Conservation (phyloP, 1,284 basidiomycete genomes). For the Laetiporus sulphureus region DNA sequence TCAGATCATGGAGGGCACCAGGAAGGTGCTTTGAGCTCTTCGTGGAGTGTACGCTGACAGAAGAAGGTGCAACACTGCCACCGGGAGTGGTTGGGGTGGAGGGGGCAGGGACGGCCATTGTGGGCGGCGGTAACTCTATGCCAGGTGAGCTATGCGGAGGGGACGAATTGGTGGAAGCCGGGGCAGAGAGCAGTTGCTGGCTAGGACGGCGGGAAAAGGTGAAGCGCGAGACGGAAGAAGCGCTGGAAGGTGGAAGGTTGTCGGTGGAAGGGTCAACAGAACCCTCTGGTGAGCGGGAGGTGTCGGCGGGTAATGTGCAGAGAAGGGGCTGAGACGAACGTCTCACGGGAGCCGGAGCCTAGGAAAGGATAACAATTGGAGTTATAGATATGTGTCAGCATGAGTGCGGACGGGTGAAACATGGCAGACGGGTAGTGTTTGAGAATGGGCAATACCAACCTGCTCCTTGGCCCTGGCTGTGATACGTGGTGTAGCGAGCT, state of each 20-base stretch:
- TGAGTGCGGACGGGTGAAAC: slow-evolving; percentile 1
- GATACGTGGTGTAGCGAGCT: slow-evolving; percentile 7
- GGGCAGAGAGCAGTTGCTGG: slow-evolving; percentile 13
- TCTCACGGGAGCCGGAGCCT: slow-evolving; percentile 20
- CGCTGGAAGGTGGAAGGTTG: slow-evolving; percentile 7
- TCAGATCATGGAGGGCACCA: slow-evolving; percentile 83
- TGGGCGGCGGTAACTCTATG: slow-evolving; percentile 11
- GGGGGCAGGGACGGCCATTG: not conserved
- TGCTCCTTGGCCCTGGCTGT: slow-evolving; percentile 18
- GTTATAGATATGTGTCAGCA: slow-evolving; percentile 6
- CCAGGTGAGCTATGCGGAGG: slow-evolving; percentile 19
- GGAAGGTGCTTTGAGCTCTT: slow-evolving; percentile 33
- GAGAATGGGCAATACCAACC: slow-evolving; percentile 15
- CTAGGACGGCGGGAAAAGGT: slow-evolving; percentile 19
- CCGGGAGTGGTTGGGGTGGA: not conserved
- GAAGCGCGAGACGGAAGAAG: slow-evolving; percentile 15
- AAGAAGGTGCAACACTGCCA: too few species aligned
- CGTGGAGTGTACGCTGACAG: slow-evolving; percentile 10
- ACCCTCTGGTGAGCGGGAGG: slow-evolving; percentile 10
- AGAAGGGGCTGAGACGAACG: slow-evolving; percentile 24
- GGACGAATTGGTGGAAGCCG: slow-evolving; percentile 15
- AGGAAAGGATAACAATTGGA: slow-evolving; percentile 2
- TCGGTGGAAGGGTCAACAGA: slow-evolving; percentile 11
- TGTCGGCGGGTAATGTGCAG: too few species aligned
- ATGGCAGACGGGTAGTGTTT: slow-evolving; percentile 1